These are phyloP conservation scores for Pythium rishiriense DNA, from an alignment of 352 stramenopile species.

Conservation along the genomic window DNA sequence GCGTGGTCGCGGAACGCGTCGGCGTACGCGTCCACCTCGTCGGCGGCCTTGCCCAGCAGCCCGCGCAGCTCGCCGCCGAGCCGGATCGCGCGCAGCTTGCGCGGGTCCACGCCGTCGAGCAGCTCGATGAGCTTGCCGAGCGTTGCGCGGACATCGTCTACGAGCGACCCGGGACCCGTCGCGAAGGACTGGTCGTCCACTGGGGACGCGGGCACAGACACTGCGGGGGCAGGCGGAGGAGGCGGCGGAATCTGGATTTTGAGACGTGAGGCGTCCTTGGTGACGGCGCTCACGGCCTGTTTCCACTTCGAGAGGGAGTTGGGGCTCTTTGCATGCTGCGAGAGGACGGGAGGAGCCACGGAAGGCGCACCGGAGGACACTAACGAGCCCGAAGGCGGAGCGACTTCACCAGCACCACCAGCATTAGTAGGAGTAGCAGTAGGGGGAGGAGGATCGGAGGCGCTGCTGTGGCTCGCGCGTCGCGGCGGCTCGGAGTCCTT, in stretches of 20 bases:
- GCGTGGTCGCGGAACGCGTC: constrained; percentile 57
- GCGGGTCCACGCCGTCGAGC: constrained; percentile 61
- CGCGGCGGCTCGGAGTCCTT: not conserved
- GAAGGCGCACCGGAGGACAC: too few relatives aligned
- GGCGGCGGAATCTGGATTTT: constrained; percentile 19
- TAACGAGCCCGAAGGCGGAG: too few relatives aligned
- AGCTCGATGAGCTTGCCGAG: constrained; percentile 49
- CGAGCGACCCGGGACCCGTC: constrained; percentile 15
- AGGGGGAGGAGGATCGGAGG: not conserved
- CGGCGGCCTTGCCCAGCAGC: constrained; percentile 73
- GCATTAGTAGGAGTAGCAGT: too few relatives aligned
- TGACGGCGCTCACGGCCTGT: constrained; percentile 4
- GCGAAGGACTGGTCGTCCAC: constrained; percentile 11
- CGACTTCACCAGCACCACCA: too few relatives aligned
- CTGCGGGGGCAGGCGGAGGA: not conserved
- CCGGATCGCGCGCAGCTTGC: constrained; percentile 61
- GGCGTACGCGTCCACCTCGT: constrained; percentile 74
- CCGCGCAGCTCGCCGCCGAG: constrained; percentile 74
- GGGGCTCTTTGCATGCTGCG: not conserved
- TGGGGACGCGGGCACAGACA: too few relatives aligned
- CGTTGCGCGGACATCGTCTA: constrained; percentile 31
- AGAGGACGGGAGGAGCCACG: not conserved
- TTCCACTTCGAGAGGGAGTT: constrained; percentile 18
- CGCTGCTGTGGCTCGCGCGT: not conserved
- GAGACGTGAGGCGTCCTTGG: constrained; percentile 10